phyloP scores from a whole-genome alignment of 2,329 filamentous ascomycete genomes.

The Aspergillus quadrilineatus region DNA sequence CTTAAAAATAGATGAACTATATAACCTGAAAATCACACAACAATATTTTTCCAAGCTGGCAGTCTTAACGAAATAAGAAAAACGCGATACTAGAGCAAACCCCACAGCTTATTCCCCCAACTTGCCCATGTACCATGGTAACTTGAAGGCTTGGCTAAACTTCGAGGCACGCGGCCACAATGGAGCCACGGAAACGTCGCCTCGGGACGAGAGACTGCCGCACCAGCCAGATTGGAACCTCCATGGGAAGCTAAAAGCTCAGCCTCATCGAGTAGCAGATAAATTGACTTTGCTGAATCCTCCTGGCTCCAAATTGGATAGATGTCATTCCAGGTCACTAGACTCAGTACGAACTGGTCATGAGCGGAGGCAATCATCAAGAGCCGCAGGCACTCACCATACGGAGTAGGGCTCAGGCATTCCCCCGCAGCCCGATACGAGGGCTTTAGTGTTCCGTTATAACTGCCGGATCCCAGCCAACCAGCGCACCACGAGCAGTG shows the following conservation, averaged over 20 bases:
- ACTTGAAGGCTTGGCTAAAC: neutral
- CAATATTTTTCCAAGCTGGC: neutral
- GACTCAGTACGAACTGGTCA: neutral
- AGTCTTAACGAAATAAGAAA: too few species aligned
- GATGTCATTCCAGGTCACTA: neutral
- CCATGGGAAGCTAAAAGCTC: too few species aligned
- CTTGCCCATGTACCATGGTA: neutral
- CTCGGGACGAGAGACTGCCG: neutral
- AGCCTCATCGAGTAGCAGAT: too few species aligned
- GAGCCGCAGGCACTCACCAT: neutral
- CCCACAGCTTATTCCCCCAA: neutral
- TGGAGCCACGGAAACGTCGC: neutral
- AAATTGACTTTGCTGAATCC: neutral
- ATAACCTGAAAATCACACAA: neutral
- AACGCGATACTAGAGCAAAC: too few species aligned
- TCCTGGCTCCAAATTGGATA: neutral
- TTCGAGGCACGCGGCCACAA: neutral
- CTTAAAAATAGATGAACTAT: constrained; percentile 11
- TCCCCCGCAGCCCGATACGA: neutral
- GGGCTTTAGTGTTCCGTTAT: neutral
- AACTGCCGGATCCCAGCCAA: neutral
- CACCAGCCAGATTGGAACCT: too few species aligned
- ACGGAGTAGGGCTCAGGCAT: neutral
- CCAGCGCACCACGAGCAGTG: neutral
- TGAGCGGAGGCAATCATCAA: neutral